These are phyloP conservation scores for Diaporthe capsici DNA, from an alignment of 2,329 filamentous ascomycete genomes.

Conservation along the genomic window DNA sequence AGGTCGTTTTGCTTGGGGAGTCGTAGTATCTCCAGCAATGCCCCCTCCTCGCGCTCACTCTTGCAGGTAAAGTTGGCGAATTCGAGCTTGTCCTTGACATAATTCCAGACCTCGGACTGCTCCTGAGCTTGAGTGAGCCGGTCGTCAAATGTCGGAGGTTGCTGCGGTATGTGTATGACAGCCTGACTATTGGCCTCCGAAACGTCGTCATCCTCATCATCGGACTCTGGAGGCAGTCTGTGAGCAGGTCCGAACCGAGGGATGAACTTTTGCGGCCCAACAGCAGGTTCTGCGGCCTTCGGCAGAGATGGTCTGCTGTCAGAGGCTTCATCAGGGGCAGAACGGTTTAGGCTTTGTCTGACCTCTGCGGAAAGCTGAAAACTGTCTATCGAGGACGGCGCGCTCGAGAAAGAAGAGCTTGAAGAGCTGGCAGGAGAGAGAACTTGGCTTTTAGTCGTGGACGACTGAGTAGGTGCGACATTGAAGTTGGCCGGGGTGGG, in stretches of 20 bases:
- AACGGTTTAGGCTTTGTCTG: not conserved
- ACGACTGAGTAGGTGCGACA: not conserved
- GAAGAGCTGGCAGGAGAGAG: not conserved
- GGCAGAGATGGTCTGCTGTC: not conserved
- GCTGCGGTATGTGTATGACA: too few species aligned
- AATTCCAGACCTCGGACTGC: not conserved
- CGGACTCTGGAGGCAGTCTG: not conserved
- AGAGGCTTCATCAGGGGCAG: not conserved
- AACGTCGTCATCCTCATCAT: not conserved
- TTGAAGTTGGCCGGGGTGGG: not conserved
- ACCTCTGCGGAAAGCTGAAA: not conserved
- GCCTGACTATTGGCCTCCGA: not conserved
- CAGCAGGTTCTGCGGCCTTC: not conserved
- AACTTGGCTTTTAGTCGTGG: not conserved
- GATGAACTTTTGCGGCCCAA: not conserved
- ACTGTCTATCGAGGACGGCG: not conserved
- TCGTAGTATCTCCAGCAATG: not conserved
- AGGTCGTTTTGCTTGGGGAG: not conserved
- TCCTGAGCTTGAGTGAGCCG: not conserved
- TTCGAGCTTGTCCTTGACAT: not conserved
- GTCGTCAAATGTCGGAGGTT: not conserved
- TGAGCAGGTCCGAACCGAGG: slow-evolving; percentile 9
- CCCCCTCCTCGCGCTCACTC: not conserved
- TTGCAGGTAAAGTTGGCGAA: not conserved
- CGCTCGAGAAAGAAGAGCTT: not conserved